Evolutionary conservation across 352 stramenopile genomes (phyloP).

Genomic region (Pythium biforme): DNA sequence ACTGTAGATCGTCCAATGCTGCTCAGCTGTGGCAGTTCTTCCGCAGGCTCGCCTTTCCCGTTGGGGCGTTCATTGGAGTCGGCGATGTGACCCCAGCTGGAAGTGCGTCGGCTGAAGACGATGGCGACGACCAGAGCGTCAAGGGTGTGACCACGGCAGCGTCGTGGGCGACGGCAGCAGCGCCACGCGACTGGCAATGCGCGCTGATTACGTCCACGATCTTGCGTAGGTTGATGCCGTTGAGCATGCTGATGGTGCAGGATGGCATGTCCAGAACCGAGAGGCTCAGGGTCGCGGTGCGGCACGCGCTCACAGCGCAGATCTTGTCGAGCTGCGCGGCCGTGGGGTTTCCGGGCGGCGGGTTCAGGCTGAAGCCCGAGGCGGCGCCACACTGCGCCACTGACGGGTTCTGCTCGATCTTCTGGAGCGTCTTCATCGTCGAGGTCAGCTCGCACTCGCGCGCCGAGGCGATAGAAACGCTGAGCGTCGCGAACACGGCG

Average conservation of each 20-base stretch:
- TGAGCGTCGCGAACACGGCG: neutral
- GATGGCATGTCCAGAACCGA: constrained; percentile 18
- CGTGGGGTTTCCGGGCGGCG: constrained; percentile 9
- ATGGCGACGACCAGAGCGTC: too few relatives aligned
- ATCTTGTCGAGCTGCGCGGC: constrained; percentile 15
- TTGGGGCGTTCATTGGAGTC: neutral
- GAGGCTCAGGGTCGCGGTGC: neutral
- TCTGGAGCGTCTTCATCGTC: constrained; percentile 14
- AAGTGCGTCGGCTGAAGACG: neutral
- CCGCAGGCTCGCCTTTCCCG: constrained; percentile 5
- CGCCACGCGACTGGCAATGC: constrained; percentile 9
- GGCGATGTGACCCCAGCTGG: constrained; percentile 10
- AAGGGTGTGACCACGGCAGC: too few relatives aligned
- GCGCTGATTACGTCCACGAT: constrained; percentile 13
- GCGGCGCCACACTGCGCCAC: constrained; percentile 5
- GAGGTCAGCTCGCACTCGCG: constrained; percentile 13
- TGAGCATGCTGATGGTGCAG: constrained; percentile 30
- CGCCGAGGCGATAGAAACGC: neutral
- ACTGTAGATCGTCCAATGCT: too few relatives aligned
- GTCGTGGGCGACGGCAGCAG: neutral
- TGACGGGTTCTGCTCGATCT: constrained; percentile 12
- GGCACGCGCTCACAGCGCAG: constrained; percentile 10
- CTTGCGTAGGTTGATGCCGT: constrained; percentile 25
- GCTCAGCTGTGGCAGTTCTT: constrained; percentile 4
- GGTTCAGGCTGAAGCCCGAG: constrained; percentile 14